phyloP scores from a whole-genome alignment of 495 filamentous ascomycete species.

The Thermochaetoides thermophila region DNA sequence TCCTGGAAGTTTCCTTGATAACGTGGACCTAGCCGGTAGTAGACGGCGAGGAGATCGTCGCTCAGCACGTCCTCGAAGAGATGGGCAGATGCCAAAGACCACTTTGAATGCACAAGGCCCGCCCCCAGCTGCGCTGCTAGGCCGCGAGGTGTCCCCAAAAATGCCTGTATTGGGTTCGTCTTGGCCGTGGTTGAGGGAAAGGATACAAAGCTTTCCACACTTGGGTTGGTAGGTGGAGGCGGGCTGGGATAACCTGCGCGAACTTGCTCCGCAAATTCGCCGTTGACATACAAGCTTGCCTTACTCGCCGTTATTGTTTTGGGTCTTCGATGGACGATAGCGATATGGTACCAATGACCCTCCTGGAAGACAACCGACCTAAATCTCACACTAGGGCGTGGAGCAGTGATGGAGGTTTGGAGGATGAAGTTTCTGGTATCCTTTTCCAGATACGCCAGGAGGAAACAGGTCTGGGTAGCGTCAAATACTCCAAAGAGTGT shows the following conservation, averaged over 20 bases:
- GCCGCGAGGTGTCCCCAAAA: slow-evolving; percentile 85
- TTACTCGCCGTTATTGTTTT: slow-evolving; percentile 63
- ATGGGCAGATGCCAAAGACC: slow-evolving; percentile 81
- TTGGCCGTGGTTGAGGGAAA: slow-evolving; percentile 40
- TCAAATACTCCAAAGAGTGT: slow-evolving; percentile 95
- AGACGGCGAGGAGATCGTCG: slow-evolving; percentile 83
- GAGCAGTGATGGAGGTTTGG: slow-evolving; percentile 81
- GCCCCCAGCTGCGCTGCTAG: slow-evolving; percentile 67
- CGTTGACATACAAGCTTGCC: slow-evolving; percentile 80
- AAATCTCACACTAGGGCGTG: slow-evolving; percentile 82
- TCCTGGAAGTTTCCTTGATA: slow-evolving; percentile 96
- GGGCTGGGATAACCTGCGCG: slow-evolving; percentile 71
- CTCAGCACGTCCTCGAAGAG: slow-evolving; percentile 77
- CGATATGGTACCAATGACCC: slow-evolving; percentile 81
- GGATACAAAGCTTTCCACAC: slow-evolving; percentile 45
- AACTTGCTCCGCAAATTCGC: slow-evolving; percentile 84
- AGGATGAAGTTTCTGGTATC: slow-evolving; percentile 93
- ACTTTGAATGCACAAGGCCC: slow-evolving; percentile 59
- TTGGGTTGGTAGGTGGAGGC: slow-evolving; percentile 45
- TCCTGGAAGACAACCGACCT: slow-evolving; percentile 63
- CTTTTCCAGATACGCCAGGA: slow-evolving; percentile 85
- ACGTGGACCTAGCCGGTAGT: slow-evolving; percentile 73
- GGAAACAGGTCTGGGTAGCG: slow-evolving; percentile 79
- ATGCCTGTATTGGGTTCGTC: slow-evolving; percentile 65
- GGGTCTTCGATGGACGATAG: slow-evolving; percentile 64